Evolutionary conservation across 129 eudicot genomes (phyloP).

Genomic region (Heracleum sosnowskyi): DNA sequence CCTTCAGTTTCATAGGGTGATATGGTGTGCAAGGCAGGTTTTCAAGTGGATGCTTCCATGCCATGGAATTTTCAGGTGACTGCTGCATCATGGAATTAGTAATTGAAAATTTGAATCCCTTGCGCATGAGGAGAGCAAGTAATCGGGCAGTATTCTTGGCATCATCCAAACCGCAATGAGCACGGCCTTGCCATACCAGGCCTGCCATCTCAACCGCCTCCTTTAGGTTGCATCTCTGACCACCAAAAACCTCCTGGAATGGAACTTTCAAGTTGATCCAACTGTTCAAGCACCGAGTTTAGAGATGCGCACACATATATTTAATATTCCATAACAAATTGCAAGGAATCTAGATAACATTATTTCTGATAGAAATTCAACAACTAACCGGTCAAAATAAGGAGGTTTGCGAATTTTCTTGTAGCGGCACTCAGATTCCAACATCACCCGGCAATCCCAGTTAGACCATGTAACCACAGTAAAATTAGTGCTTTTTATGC

Average conservation of each 20-base stretch:
- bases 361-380: neutral
- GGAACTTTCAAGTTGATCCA: slow-evolving; percentile 95
- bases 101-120: slow-evolving; percentile 72
- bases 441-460: slow-evolving; percentile 95
- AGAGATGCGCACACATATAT: slow-evolving; percentile 1
- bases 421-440: slow-evolving; percentile 95
- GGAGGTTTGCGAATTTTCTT: slow-evolving; percentile 85
- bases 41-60: slow-evolving; percentile 34
- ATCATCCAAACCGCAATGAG: slow-evolving; percentile 94
- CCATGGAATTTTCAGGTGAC: slow-evolving; percentile 31
- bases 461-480: slow-evolving; percentile 98
- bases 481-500: slow-evolving; percentile 76
- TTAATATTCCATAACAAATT: neutral
- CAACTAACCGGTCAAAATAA: slow-evolving; percentile 66
- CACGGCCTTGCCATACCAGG: slow-evolving; percentile 84
- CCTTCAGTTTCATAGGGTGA: slow-evolving; percentile 39
- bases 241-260: slow-evolving; percentile 66
- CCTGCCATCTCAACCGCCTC: slow-evolving; percentile 96
- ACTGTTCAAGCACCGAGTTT: slow-evolving; percentile 27
- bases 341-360: neutral
- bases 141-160: slow-evolving; percentile 92
- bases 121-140: slow-evolving; percentile 65
- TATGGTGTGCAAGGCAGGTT: slow-evolving; percentile 27
- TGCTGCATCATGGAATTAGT: slow-evolving; percentile 53
- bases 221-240: slow-evolving; percentile 68